A percentile compares a stretch with the other conserved stretches of the same genome.
These are phyloP conservation scores for Malus orientalis DNA, from an alignment of 306 rosid genomes.

Conservation along the genomic window DNA sequence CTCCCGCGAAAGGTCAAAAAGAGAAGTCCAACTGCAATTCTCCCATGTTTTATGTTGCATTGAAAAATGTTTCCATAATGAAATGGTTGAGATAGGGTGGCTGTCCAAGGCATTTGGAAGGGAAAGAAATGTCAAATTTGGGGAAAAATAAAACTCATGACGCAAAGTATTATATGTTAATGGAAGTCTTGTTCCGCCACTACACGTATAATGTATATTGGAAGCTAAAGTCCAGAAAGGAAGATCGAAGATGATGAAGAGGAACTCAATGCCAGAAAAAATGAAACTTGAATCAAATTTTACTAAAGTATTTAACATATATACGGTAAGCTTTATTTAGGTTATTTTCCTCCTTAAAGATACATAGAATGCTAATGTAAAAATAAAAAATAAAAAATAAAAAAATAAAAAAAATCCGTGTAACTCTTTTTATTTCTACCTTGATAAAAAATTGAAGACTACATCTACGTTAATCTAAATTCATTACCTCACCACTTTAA, in stretches of 20 bases:
- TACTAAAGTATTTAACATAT: too few relatives aligned
- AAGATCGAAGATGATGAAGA: neutral
- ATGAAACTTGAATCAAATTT: neutral
- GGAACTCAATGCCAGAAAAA: neutral
- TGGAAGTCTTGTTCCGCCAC: neutral
- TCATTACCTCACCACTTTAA: too few relatives aligned
- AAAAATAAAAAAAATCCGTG: too few relatives aligned
- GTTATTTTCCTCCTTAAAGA: too few relatives aligned
- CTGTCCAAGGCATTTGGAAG: neutral
- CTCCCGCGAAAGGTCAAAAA: neutral
- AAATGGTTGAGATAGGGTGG: neutral
- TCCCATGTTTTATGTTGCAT: neutral
- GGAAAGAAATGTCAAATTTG: neutral
- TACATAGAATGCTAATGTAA: too few relatives aligned
- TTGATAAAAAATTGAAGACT: too few relatives aligned
- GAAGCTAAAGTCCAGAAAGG: neutral
- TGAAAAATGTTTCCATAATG: neutral
- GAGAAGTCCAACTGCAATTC: neutral
- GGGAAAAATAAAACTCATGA: neutral
- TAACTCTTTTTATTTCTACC: too few relatives aligned
- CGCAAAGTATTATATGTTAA: neutral
- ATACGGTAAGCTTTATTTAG: too few relatives aligned
- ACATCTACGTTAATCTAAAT: too few relatives aligned
- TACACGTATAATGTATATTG: neutral
- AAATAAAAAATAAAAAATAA: too few relatives aligned